These are phyloP conservation scores for Pleurostoma richardsiae DNA, from an alignment of 2,329 filamentous ascomycete genomes.

Conservation along the genomic window DNA sequence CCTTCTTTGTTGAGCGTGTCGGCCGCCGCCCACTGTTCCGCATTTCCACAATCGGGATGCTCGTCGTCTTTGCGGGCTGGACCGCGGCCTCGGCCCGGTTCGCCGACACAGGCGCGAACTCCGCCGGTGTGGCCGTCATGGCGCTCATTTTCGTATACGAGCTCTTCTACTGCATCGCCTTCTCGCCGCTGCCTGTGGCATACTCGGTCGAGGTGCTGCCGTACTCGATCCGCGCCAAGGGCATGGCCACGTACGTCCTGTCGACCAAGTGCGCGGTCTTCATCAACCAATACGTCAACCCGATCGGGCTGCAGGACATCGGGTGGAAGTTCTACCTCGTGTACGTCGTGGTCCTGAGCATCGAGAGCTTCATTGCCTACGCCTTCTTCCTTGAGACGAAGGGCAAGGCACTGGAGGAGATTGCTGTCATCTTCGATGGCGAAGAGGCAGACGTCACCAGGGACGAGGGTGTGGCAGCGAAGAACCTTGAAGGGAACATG, in stretches of 20 bases:
- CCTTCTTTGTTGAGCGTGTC: conserved; percentile 1
- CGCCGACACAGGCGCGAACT: conserved; percentile 17
- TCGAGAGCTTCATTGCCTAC: conserved; percentile 40
- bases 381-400: conserved; percentile 46
- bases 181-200: conserved; percentile 43
- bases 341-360: conserved; percentile 41
- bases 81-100: conserved; percentile 26
- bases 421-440: conserved; percentile 51
- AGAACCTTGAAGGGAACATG: not conserved
- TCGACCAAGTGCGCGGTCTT: conserved; percentile 21
- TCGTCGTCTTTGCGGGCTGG: conserved; percentile 26
- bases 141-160: conserved; percentile 29
- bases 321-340: conserved; percentile 53
- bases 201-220: conserved; percentile 51
- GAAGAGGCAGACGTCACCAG: conserved; percentile 34
- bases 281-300: conserved; percentile 37
- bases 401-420: conserved; percentile 45
- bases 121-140: conserved; percentile 24
- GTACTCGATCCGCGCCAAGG: conserved; percentile 45
- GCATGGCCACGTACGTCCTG: conserved; percentile 30
- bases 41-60: conserved; percentile 18
- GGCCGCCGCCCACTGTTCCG: conserved; percentile 17
- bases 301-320: conserved; percentile 43
- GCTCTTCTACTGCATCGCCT: conserved; percentile 47
- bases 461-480: conserved; percentile 5